A percentile compares a stretch with the other conserved stretches of the same genome.
phyloP scores from a whole-genome alignment of 106 monocot species.

The Acorus gramineus region DNA sequence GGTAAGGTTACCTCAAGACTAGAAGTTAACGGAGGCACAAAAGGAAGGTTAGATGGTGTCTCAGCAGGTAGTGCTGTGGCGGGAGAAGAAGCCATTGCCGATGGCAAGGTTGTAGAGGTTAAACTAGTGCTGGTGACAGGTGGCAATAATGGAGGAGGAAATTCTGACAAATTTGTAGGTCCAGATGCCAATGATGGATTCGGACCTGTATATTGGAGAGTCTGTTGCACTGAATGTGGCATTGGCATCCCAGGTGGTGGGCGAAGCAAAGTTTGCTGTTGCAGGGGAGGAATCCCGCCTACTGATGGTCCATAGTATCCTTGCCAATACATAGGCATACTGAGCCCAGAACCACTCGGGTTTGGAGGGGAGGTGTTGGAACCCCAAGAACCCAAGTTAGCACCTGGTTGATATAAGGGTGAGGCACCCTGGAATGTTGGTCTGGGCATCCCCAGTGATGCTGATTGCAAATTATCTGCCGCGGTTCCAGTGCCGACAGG shows the following conservation, averaged over 20 bases:
- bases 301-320: conserved; percentile 58
- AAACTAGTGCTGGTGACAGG: conserved; percentile 15
- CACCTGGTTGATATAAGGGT: conserved; percentile 75
- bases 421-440: conserved; percentile 44
- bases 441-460: conserved; percentile 49
- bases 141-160: conserved; percentile 4
- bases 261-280: conserved; percentile 39
- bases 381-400: conserved; percentile 54
- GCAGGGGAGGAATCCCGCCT: conserved; percentile 42
- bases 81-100: conserved; percentile 15
- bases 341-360: conserved; percentile 47
- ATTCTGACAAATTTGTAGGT: conserved; percentile 4
- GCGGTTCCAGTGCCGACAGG: conserved; percentile 33
- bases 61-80: conserved; percentile 20
- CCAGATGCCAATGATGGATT: conserved; percentile 22
- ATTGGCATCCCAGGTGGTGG: conserved; percentile 53
- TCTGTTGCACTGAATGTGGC: conserved; percentile 40
- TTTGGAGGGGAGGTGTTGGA: conserved; percentile 23
- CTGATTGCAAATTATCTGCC: conserved; percentile 43
- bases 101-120: conserved; percentile 22
- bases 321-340: conserved; percentile 75
- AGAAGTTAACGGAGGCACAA: conserved; percentile 18
- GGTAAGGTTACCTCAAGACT: conserved; percentile 14
- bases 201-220: conserved; percentile 44
- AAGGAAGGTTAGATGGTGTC: conserved; percentile 17